These are phyloP conservation scores for Colletotrichum coccodes DNA, from an alignment of 2,329 filamentous ascomycete species.

Conservation along the genomic window DNA sequence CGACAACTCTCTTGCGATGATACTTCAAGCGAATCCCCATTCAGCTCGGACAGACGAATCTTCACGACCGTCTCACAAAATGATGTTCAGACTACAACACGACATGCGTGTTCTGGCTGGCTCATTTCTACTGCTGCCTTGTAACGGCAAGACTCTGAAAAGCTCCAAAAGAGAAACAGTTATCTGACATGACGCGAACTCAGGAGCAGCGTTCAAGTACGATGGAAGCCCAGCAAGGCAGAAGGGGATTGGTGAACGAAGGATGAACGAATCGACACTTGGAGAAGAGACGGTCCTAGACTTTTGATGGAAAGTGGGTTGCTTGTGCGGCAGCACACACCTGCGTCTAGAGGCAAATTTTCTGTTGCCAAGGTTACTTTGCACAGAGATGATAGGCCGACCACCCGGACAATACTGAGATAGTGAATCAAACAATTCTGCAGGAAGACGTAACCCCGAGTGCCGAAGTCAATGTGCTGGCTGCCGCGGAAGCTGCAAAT, in stretches of 20 bases:
- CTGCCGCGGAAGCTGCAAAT: neutral
- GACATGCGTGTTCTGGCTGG: neutral
- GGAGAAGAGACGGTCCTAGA: too few relatives aligned
- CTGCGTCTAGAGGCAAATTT: neutral
- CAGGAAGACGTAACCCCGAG: neutral
- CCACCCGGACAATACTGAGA: neutral
- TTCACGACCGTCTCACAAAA: neutral
- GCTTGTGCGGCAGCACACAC: neutral
- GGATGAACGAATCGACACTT: too few relatives aligned
- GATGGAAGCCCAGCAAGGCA: neutral
- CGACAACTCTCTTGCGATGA: neutral
- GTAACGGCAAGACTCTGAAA: neutral
- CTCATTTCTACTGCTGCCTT: neutral
- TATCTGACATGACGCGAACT: neutral
- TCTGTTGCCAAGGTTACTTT: neutral
- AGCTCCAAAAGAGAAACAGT: neutral
- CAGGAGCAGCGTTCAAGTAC: neutral
- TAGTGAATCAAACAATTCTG: slow-evolving; percentile 4
- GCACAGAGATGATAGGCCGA: neutral
- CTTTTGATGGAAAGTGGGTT: neutral
- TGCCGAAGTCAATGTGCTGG: neutral
- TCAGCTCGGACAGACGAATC: neutral
- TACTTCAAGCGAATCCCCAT: neutral
- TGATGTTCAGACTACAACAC: neutral
- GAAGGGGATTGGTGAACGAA: neutral